Evolutionary conservation across 176 grass and related monocot genomes (phyloP).

Genomic region (Oryza meridionalis): DNA sequence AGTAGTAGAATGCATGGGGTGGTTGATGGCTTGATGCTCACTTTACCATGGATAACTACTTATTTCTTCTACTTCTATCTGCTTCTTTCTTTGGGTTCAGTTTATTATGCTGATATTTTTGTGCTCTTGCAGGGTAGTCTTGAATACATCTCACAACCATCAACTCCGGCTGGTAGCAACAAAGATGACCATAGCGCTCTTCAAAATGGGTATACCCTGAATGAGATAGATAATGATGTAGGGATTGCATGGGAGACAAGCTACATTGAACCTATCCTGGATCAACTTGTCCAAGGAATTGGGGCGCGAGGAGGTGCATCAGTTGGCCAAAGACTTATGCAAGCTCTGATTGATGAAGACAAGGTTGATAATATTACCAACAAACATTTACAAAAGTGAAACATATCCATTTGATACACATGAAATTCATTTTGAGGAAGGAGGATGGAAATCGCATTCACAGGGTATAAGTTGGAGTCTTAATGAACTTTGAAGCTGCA

Average conservation of each 20-base stretch:
- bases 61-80: neutral
- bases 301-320: slow-evolving; percentile 47
- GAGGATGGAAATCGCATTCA: slow-evolving; percentile 58
- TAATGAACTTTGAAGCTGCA: slow-evolving; percentile 51
- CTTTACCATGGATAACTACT: slow-evolving; percentile 2
- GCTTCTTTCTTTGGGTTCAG: slow-evolving; percentile 6
- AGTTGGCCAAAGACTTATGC: slow-evolving; percentile 76
- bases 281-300: slow-evolving; percentile 68
- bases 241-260: slow-evolving; percentile 57
- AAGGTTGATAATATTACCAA: slow-evolving; percentile 59
- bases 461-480: slow-evolving; percentile 49
- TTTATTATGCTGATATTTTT: slow-evolving; percentile 23
- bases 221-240: slow-evolving; percentile 55
- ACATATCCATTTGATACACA: slow-evolving; percentile 51
- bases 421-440: slow-evolving; percentile 58
- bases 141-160: slow-evolving; percentile 69
- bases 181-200: slow-evolving; percentile 52
- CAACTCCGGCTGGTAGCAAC: slow-evolving; percentile 53
- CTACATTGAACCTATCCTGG: slow-evolving; percentile 66
- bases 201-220: slow-evolving; percentile 55
- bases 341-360: slow-evolving; percentile 78
- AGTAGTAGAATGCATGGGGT: slow-evolving; percentile 17
- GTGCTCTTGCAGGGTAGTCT: slow-evolving; percentile 57
- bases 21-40: neutral
- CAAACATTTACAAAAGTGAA: slow-evolving; percentile 46